These are phyloP conservation scores for Suhomyces wounanorum DNA, from an alignment of 1,139 yeast genomes.

Conservation along the genomic window DNA sequence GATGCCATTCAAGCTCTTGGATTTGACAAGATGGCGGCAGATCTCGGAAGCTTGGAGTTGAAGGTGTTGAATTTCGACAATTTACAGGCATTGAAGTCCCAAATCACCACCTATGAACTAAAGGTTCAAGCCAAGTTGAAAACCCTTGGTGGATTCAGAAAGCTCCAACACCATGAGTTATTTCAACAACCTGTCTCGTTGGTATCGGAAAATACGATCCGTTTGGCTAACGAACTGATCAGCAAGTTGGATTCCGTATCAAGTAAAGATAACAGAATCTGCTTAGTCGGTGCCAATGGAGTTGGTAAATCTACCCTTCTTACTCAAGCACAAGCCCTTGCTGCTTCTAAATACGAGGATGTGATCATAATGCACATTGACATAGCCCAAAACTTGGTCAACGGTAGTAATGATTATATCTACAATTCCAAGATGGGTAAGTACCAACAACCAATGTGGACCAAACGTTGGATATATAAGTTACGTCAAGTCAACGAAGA, in stretches of 20 bases:
- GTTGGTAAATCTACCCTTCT: conserved; percentile 77
- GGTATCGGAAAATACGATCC: conserved; percentile 39
- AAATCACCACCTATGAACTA: conserved; percentile 30
- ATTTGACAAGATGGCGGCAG: conserved; percentile 36
- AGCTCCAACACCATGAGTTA: conserved; percentile 64
- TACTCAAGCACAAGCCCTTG: conserved; percentile 67
- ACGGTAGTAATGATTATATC: conserved; percentile 73
- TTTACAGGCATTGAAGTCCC: conserved; percentile 16
- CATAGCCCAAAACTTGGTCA: conserved; percentile 58
- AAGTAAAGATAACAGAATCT: conserved; percentile 50
- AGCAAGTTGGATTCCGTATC: conserved; percentile 23
- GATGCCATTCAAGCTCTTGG: conserved; percentile 43
- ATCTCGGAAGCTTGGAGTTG: conserved; percentile 21
- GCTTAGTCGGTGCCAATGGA: conserved; percentile 73
- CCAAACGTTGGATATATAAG: conserved; percentile 61
- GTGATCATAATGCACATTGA: conserved; percentile 68
- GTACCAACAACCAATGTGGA: conserved; percentile 81
- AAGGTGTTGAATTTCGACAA: conserved; percentile 18
- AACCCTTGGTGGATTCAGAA: conserved; percentile 58
- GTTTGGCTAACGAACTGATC: conserved; percentile 29
- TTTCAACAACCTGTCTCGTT: conserved; percentile 59
- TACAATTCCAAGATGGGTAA: conserved; percentile 49
- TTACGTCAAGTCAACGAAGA: conserved; percentile 58
- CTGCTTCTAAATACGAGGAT: conserved; percentile 46
- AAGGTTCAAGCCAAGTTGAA: conserved; percentile 29